A percentile compares a stretch with the other conserved stretches of the same genome.
phyloP scores from a whole-genome alignment of 257 asterid genomes.

The Vinca minor region DNA sequence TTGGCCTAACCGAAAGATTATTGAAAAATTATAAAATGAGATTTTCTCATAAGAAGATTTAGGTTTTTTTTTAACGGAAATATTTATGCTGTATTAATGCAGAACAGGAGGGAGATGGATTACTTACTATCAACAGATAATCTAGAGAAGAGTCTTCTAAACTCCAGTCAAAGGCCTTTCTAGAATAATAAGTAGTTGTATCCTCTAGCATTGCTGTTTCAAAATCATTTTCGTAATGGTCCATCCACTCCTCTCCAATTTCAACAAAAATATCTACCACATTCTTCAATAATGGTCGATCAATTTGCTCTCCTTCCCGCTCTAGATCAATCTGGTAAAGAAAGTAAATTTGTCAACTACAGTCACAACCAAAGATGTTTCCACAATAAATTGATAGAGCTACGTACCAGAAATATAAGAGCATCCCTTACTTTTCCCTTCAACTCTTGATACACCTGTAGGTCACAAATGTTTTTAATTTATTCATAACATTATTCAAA shows the following conservation, averaged over 20 bases:
- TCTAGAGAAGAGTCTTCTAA: slow-evolving; percentile 97
- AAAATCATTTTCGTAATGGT: slow-evolving; percentile 69
- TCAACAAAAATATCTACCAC: slow-evolving; percentile 90
- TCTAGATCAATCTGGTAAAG: slow-evolving; percentile 74
- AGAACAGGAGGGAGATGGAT: background rate
- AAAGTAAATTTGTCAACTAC: background rate
- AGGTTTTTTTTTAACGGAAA: too few species aligned
- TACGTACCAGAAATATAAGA: slow-evolving; percentile 77
- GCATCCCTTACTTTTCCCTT: slow-evolving; percentile 83
- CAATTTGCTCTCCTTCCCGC: slow-evolving; percentile 96
- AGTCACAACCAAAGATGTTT: background rate
- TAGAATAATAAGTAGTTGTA: slow-evolving; percentile 86
- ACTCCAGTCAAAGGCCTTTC: slow-evolving; percentile 96
- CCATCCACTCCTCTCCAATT: slow-evolving; percentile 93
- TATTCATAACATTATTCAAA: background rate
- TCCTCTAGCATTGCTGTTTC: slow-evolving; percentile 77
- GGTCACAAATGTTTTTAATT: slow-evolving; percentile 1
- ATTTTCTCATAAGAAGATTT: background rate
- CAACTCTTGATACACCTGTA: slow-evolving; percentile 75
- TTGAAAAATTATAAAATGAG: background rate
- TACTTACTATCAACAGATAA: slow-evolving; percentile 72
- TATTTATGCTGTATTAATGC: too few species aligned
- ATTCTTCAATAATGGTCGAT: slow-evolving; percentile 80
- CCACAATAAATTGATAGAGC: slow-evolving; percentile 4
- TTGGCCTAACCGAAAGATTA: slow-evolving; percentile 52